These are phyloP conservation scores for Magnaporthales sp. DNA, from an alignment of 2,329 filamentous ascomycete genomes.

Conservation along the genomic window DNA sequence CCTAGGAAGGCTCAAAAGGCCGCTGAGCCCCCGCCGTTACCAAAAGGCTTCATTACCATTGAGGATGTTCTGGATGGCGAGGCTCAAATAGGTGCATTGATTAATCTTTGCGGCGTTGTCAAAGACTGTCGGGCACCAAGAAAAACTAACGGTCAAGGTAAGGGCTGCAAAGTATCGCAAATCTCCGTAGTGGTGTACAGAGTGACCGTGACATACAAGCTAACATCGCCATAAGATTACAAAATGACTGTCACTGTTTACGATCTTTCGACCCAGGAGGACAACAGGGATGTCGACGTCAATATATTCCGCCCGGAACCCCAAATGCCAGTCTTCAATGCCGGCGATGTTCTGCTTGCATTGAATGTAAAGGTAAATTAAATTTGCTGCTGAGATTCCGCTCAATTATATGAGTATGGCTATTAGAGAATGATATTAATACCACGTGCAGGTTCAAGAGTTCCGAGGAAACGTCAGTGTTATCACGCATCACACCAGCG, in stretches of 20 bases:
- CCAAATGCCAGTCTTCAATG: conserved; percentile 36
- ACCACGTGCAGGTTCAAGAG: conserved; percentile 30
- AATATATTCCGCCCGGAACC: conserved; percentile 50
- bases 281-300: conserved; percentile 33
- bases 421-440: neutral
- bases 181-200: neutral
- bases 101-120: conserved; percentile 63
- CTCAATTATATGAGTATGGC: neutral
- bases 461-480: conserved; percentile 29
- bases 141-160: conserved; percentile 42
- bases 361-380: neutral
- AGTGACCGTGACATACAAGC: too few species aligned
- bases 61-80: conserved; percentile 33
- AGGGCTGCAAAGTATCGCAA: neutral
- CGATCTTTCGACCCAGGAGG: conserved; percentile 45
- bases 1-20: neutral
- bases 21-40: conserved; percentile 15
- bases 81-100: conserved; percentile 17
- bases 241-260: conserved; percentile 53
- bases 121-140: conserved; percentile 52
- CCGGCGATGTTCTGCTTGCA: conserved; percentile 54
- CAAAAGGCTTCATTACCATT: conserved; percentile 30
- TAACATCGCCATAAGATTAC: conserved; percentile 33
- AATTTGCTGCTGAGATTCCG: conserved; percentile 47
- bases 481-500: conserved; percentile 30